These are phyloP conservation scores for Samsoniella hepiali DNA, from an alignment of 2,329 filamentous ascomycete genomes.

Conservation along the genomic window DNA sequence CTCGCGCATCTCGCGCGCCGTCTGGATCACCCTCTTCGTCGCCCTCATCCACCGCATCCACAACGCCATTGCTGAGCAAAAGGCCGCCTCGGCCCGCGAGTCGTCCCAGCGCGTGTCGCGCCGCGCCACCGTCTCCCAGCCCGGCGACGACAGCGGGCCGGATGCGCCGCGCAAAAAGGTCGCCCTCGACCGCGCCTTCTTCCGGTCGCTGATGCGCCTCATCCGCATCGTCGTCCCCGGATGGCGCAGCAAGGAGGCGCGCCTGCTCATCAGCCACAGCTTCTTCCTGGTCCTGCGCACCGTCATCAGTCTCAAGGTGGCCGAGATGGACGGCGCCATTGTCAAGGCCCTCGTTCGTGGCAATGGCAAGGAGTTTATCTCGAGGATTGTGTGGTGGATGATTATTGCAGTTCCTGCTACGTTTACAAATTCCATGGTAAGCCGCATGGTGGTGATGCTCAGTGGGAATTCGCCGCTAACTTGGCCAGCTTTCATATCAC, in stretches of 20 bases:
- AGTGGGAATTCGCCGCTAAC: neutral
- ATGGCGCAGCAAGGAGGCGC: conserved; percentile 82
- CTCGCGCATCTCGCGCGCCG: conserved; percentile 74
- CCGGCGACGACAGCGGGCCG: conserved; percentile 27
- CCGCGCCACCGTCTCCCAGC: conserved; percentile 47
- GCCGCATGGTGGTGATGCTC: conserved; percentile 25
- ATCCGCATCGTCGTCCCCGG: conserved; percentile 86
- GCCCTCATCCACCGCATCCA: conserved; percentile 83
- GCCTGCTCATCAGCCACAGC: conserved; percentile 84
- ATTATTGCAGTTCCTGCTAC: conserved; percentile 91
- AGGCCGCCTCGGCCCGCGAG: conserved; percentile 71
- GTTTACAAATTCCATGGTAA: conserved; percentile 97
- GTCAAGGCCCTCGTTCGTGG: conserved; percentile 91
- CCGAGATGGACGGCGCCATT: conserved; percentile 88
- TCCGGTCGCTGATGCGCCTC: conserved; percentile 70
- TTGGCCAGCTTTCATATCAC: conserved; percentile 78
- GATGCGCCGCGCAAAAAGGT: conserved; percentile 68
- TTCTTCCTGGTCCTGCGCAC: conserved; percentile 89
- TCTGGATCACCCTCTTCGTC: conserved; percentile 79
- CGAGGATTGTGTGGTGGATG: conserved; percentile 97
- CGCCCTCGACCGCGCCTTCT: conserved; percentile 83
- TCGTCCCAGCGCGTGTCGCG: conserved; percentile 51
- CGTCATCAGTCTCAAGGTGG: conserved; percentile 90
- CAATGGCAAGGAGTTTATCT: conserved; percentile 84
- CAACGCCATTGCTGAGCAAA: conserved; percentile 89